A percentile compares a stretch with the other conserved stretches of the same genome.
These are phyloP conservation scores for Penicillium pancosmium DNA, from an alignment of 495 filamentous ascomycete species.

Conservation along the genomic window DNA sequence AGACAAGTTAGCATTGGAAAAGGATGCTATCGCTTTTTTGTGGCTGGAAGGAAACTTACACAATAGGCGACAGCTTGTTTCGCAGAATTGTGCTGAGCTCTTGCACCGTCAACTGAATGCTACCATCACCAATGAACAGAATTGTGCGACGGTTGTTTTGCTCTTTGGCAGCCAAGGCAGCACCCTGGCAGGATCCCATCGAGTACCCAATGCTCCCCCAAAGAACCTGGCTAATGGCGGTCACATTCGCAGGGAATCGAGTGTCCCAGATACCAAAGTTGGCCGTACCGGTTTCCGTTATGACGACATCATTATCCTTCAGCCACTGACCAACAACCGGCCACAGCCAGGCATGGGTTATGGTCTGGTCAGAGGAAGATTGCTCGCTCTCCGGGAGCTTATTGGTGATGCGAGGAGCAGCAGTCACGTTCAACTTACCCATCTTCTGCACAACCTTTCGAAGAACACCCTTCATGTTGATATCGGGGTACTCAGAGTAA, in stretches of 20 bases:
- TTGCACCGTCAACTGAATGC: constrained; percentile 81
- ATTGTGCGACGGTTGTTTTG: constrained; percentile 65
- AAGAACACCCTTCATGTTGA: constrained; percentile 86
- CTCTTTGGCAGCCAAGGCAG: constrained; percentile 71
- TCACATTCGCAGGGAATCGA: constrained; percentile 74
- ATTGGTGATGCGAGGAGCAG: constrained; percentile 52
- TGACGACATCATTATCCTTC: constrained; percentile 72
- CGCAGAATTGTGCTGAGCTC: constrained; percentile 86
- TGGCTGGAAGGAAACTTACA: constrained; percentile 50
- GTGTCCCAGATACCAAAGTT: constrained; percentile 93
- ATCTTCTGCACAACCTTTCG: constrained; percentile 67
- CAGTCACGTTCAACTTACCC: constrained; percentile 55
- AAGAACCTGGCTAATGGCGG: constrained; percentile 79
- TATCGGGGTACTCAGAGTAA: constrained; percentile 81
- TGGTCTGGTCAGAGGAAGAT: constrained; percentile 51
- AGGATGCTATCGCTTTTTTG: no score
- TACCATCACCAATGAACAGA: constrained; percentile 87
- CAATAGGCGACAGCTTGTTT: constrained; percentile 74
- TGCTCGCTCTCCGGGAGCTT: constrained; percentile 57
- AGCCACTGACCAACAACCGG: constrained; percentile 78
- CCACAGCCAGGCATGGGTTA: constrained; percentile 90
- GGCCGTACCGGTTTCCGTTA: constrained; percentile 87
- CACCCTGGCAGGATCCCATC: constrained; percentile 77
- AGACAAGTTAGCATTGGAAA: background rate
- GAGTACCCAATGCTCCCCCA: constrained; percentile 90